Evolutionary conservation across 257 asterid genomes (phyloP), one percentile per base, ranked within the genome.

Genomic region (Avicennia marina): DNA sequence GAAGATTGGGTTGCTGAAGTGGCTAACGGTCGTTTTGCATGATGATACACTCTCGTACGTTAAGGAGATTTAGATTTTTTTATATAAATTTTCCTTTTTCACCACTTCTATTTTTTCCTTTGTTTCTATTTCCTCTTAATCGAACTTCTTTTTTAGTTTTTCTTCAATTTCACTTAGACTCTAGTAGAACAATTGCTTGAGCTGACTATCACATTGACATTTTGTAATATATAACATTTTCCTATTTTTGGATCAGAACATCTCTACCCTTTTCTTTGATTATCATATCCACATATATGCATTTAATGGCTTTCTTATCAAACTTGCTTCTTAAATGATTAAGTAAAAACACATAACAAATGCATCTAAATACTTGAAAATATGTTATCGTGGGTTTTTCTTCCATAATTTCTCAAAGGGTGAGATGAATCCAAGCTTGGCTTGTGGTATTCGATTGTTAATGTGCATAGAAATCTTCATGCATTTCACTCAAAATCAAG

Each of bases 1-100:
- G 12, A 65, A 80, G 78, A 78, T 86, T 56, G 94, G 95, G 11
- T 31, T 48, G 78, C 40, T 86, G 69, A 69, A 59, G 17, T 39
- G 56, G 63, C 46, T 80, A 21, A 86, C 93, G 0, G 95, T 86
- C n/a, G n/a, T n/a, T n/a, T n/a, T n/a, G n/a, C n/a, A n/a, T n/a
- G n/a, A n/a, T 29, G 1, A 29, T 1, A 8, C 34, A 29, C 7
- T 29, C 34, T 29, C 8, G 34, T 29, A 8, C 8, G 34, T 8
- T 8, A 29, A 4, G 34, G 8, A 8, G 1, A 29, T 29, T 29
- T 29, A 4, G 34, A 29, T 8, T 1, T 29, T 29, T 4, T 29
- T 8, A 0, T 29, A 4, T 4, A 29, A 0, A 4, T 0, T 29
- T 29, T 29, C 34, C 8, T 29, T 29, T 4, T 29, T 8, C 1